Evolutionary conservation across 257 asterid species (phyloP).

Genomic region (Petunia secreta): DNA sequence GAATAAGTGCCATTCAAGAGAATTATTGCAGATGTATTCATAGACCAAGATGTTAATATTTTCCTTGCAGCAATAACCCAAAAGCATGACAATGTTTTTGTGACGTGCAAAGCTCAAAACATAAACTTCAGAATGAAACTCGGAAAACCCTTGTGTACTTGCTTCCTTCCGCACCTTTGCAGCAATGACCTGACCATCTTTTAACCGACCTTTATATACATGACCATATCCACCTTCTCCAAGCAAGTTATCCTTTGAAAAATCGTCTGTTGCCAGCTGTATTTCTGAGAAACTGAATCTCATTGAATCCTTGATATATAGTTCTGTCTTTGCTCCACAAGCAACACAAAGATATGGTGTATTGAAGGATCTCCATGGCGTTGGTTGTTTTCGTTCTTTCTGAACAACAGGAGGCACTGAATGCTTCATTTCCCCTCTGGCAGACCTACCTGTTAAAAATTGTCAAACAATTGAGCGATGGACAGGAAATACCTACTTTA

Average conservation of each 20-base stretch:
- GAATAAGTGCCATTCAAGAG: constrained; percentile 84
- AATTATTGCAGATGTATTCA: constrained; percentile 75
- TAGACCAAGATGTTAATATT: constrained; percentile 71
- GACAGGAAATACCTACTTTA: not conserved
- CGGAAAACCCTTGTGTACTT: constrained; percentile 70
- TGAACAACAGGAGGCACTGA: constrained; percentile 32
- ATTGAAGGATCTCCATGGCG: constrained; percentile 44
- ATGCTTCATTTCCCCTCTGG: constrained; percentile 33
- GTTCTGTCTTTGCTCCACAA: constrained; percentile 73
- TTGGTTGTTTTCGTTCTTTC: constrained; percentile 45
- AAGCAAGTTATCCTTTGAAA: constrained; percentile 63
- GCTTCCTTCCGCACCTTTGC: constrained; percentile 85
- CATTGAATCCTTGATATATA: constrained; percentile 51
- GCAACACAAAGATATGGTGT: constrained; percentile 68
- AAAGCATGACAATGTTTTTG: constrained; percentile 83
- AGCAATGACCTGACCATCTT: constrained; percentile 75
- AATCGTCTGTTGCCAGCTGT: constrained; percentile 69
- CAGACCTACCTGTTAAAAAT: constrained; percentile 36
- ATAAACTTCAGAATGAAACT: constrained; percentile 68
- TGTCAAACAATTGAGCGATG: not conserved
- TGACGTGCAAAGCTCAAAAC: constrained; percentile 79
- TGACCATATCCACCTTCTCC: constrained; percentile 90
- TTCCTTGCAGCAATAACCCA: constrained; percentile 85
- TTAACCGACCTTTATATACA: constrained; percentile 73
- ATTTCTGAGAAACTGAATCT: constrained; percentile 69